Base-by-base conservation (phyloP, 169 alveolate genomes). In the Eimeria necatrix region DNA sequence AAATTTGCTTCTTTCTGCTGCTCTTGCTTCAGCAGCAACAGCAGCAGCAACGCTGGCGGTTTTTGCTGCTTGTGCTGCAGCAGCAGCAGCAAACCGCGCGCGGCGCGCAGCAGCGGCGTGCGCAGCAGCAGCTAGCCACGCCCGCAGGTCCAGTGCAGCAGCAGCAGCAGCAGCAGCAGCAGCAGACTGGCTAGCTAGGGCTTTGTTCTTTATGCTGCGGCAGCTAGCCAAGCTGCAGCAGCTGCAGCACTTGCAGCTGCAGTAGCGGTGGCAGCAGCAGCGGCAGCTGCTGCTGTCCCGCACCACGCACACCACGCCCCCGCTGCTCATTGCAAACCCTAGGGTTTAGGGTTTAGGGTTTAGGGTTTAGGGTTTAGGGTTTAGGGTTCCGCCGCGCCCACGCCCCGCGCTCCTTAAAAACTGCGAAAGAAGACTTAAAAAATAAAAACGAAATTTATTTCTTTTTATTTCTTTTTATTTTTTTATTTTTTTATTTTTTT, bases 41-140 rank as follows among this genome's bases (percentile, higher is more conserved):
- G 8, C 76, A 14, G 8, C 32, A 9, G 76, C 76, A 10, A 64
- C 76, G 9, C 9, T 14, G 8, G 76, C 76, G 5, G 76, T 64
- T n/a, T 64, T 64, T n/a, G 8, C 76, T 20, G 76, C 76, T 14
- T 64, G 76, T 9, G 76, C 76, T 64, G 76, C 76, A 64, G 76
- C 76, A 8, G 26, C 76, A 64, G 76, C 26, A 64, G 76, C 76
- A n/a, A 64, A 64, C 8, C 76, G 76, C 8, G 76, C 76, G 8
- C 76, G 14, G 14, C 76, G 14, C 9, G 76, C 76, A 14, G 76
- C 76, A 5, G 26, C 20, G 5, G 76, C 76, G 26, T 64, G 76
- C 41, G 14, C 26, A 10, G 20, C 20, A 24, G 41, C 20, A 64
- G 76, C 76, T 64, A 64, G 18, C 76, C 76, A 64, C 26, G 76